Evolutionary conservation across 306 rosid genomes (phyloP), one percentile per base, ranked within the genome.

Genomic region (Astragalus membranaceus): DNA sequence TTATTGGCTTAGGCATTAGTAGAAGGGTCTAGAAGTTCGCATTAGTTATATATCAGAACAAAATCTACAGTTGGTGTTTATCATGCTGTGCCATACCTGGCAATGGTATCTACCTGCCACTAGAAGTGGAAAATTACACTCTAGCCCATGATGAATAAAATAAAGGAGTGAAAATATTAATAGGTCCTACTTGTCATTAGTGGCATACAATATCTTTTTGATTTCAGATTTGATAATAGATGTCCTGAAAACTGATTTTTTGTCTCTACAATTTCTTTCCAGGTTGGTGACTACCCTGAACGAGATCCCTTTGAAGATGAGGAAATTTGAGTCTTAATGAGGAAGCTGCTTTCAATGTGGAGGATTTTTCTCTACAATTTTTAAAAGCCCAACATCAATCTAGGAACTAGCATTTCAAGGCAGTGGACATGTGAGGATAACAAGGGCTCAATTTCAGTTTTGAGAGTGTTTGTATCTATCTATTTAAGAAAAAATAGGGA

Each of bases 201-300:
- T 50, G 35, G 69, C 41, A 55, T 48, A 61, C 12, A 12, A 10
- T 48, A 15, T 44, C 26, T 51, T 51, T 35, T 26, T 26, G 35
- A 41, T 23, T 61, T 72, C 26, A 61, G 26, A 54, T 41, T 30
- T 60, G 32, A 8, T 47, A 12, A 12, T 11, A 2, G 52, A 13
- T 75, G 13, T 53, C 6, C 3, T 5, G 36, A 49, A 57, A 75
- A 8, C n/a, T 20, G 37, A 10, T 54, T 39, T 75, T 17, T 17
- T 30, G 14, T 61, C 14, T 30, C 6, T 49, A 37, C 42, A 29
- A 46, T 57, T 70, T 44, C 48, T 61, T 85, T 78, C 53, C 86
- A 93, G 98, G 94, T 90, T 26, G 98, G 97, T 14, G 90, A 94
- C 82, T 94, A 74, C 67, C 95, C 94, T n/a, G 97, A 94, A 84